Evolutionary conservation across 306 rosid species (phyloP).

Genomic region (Albizia julibrissin): DNA sequence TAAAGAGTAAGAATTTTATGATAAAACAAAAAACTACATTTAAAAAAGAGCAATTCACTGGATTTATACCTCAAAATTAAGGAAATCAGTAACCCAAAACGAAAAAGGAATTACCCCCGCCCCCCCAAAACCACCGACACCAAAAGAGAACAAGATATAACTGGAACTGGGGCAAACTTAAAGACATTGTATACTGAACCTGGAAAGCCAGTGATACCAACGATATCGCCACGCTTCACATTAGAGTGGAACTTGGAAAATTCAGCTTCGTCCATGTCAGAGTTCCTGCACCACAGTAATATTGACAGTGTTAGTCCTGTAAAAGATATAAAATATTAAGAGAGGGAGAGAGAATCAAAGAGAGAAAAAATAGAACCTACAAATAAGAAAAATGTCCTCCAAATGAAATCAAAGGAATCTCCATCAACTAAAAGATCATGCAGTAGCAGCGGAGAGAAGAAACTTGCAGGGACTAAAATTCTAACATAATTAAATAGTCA

Average conservation of each 20-base stretch:
- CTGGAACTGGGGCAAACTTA: background rate
- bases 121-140: background rate
- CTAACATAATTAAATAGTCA: background rate
- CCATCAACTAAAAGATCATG: background rate
- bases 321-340: background rate
- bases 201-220: constrained; percentile 73
- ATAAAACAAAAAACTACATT: background rate
- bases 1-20: constrained; percentile 10
- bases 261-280: constrained; percentile 52
- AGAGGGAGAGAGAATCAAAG: background rate
- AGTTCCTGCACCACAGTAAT: constrained; percentile 46
- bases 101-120: background rate
- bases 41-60: background rate
- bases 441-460: background rate
- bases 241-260: constrained; percentile 60
- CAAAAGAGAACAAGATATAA: background rate
- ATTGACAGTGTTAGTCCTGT: background rate
- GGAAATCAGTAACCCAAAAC: background rate
- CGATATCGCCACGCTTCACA: constrained; percentile 75
- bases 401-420: background rate
- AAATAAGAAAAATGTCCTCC: background rate
- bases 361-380: background rate
- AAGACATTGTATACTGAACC: constrained; percentile 31
- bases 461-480: background rate
- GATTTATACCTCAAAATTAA: background rate